Percentiles rank a stretch among this genome's conserved stretches.
These are phyloP conservation scores for Phytophthora cactorum DNA, from an alignment of 352 stramenopile species.

Conservation along the genomic window DNA sequence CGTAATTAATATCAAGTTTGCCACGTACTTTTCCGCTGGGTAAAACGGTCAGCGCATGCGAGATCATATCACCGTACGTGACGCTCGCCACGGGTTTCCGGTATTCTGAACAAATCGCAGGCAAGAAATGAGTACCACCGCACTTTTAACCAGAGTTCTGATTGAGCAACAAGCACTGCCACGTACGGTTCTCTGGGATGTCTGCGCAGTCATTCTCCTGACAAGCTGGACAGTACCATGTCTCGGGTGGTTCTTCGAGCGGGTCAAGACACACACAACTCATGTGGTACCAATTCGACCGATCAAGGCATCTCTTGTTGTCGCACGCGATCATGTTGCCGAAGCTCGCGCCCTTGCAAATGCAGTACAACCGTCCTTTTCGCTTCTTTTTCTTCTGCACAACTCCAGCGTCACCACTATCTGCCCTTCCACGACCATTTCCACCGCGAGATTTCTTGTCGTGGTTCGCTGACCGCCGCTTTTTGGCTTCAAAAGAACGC, in stretches of 20 bases:
- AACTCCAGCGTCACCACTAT: conserved; percentile 12
- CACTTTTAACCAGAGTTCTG: background rate
- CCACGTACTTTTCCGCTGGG: conserved; percentile 68
- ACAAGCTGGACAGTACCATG: conserved; percentile 78
- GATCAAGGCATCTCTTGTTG: conserved; percentile 79
- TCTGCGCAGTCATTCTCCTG: conserved; percentile 56
- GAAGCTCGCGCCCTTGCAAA: conserved; percentile 77
- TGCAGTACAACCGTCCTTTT: conserved; percentile 75
- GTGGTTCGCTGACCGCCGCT: conserved; percentile 10
- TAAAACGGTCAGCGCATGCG: conserved; percentile 72
- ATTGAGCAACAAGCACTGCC: background rate
- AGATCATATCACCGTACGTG: conserved; percentile 92
- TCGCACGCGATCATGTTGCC: conserved; percentile 88
- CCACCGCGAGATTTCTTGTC: conserved; percentile 21
- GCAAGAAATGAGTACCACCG: background rate
- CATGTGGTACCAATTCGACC: conserved; percentile 89
- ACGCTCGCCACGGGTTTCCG: conserved; percentile 81
- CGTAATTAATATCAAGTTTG: conserved; percentile 9
- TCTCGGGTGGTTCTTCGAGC: conserved; percentile 58
- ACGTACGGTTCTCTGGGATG: conserved; percentile 78
- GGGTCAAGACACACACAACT: conserved; percentile 67
- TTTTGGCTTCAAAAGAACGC: conserved; percentile 26
- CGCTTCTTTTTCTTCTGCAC: conserved; percentile 63
- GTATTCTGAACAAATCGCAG: conserved; percentile 50
- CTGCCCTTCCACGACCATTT: conserved; percentile 14